A percentile compares a stretch with the other conserved stretches of the same genome.
These are phyloP conservation scores for Immersiporthe knoxdaviesiana DNA, from an alignment of 2,329 filamentous ascomycete species.

Conservation along the genomic window DNA sequence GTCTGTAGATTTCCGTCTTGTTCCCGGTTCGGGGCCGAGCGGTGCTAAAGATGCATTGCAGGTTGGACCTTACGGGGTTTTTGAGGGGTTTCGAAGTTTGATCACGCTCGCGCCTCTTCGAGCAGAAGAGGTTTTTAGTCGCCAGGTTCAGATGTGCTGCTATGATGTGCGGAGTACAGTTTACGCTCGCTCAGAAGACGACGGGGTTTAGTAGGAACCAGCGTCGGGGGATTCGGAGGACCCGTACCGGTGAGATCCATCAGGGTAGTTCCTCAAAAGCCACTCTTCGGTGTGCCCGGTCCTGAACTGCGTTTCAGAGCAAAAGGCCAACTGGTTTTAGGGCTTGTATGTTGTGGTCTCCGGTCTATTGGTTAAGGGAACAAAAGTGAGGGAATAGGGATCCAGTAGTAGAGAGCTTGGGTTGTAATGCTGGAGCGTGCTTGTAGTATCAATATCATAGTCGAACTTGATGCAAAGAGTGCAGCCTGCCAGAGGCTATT, in stretches of 20 bases:
- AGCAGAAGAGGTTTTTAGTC: not conserved
- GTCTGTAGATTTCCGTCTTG: not conserved
- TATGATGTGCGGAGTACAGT: too few species aligned
- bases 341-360: not conserved
- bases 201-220: too few species aligned
- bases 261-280: too few species aligned
- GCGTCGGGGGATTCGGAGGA: not conserved
- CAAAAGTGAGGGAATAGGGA: not conserved
- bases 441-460: not conserved
- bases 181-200: too few species aligned
- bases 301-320: not conserved
- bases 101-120: not conserved
- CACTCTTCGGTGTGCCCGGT: not conserved
- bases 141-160: too few species aligned
- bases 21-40: conserved; percentile 1
- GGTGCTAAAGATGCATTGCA: not conserved
- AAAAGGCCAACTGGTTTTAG: not conserved
- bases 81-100: not conserved
- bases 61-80: not conserved
- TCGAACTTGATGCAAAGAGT: not conserved
- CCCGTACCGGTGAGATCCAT: not conserved
- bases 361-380: not conserved
- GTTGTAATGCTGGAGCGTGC: not conserved
- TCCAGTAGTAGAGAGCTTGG: not conserved
- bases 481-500: too few species aligned